Evolutionary conservation across 1,284 basidiomycete species (phyloP).

Genomic region (Taiwanofungus camphoratus): DNA sequence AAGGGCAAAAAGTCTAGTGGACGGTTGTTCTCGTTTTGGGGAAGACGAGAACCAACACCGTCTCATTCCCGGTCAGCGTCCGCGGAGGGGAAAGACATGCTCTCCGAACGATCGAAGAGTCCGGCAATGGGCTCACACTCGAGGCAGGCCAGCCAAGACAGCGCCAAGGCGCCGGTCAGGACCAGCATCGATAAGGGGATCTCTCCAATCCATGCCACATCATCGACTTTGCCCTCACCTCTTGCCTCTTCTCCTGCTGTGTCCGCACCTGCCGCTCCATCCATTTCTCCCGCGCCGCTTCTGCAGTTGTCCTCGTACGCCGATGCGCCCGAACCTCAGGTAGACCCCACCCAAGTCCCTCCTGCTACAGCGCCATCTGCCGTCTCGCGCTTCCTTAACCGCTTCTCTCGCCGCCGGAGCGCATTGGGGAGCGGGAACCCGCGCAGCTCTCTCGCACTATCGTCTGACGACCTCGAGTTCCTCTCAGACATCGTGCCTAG

Average conservation of each 20-base stretch:
- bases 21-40: slow-evolving; percentile 69
- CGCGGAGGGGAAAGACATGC: slow-evolving; percentile 10
- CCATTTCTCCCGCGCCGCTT: background rate
- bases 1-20: slow-evolving; percentile 43
- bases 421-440: slow-evolving; percentile 28
- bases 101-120: background rate
- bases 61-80: slow-evolving; percentile 18
- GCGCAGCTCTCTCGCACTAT: slow-evolving; percentile 53
- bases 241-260: slow-evolving; percentile 7
- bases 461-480: slow-evolving; percentile 68
- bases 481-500: slow-evolving; percentile 68
- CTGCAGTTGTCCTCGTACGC: slow-evolving; percentile 18
- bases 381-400: slow-evolving; percentile 65
- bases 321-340: slow-evolving; percentile 19
- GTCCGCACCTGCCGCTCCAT: slow-evolving; percentile 10
- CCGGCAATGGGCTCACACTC: slow-evolving; percentile 5
- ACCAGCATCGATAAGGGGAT: slow-evolving; percentile 7
- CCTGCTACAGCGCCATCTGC: slow-evolving; percentile 36
- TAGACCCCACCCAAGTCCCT: slow-evolving; percentile 15
- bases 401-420: slow-evolving; percentile 51
- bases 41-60: slow-evolving; percentile 34
- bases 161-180: slow-evolving; percentile 12
- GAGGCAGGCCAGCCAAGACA: slow-evolving; percentile 17
- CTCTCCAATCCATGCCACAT: slow-evolving; percentile 8
- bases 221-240: slow-evolving; percentile 9